Percentiles rank a stretch among this genome's conserved stretches.
These are phyloP conservation scores for Phaeosphaeria sp. DNA, from an alignment of 2,329 filamentous ascomycete species.

Conservation along the genomic window DNA sequence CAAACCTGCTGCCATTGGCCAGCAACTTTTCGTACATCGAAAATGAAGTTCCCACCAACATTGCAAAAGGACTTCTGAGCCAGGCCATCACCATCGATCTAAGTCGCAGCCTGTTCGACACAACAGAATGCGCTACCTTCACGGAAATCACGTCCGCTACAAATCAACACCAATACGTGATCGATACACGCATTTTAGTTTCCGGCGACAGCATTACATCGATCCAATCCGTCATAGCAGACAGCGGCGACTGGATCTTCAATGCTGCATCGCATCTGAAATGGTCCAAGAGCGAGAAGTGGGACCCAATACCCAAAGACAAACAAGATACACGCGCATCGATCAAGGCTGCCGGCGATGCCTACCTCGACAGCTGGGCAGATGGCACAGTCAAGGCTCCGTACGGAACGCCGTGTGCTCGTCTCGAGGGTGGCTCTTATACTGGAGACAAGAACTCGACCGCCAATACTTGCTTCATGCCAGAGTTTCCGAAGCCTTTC, in stretches of 20 bases:
- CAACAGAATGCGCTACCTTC: slow-evolving; percentile 25
- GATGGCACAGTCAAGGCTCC: slow-evolving; percentile 29
- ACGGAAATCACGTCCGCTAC: slow-evolving; percentile 27
- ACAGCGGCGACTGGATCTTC: slow-evolving; percentile 31
- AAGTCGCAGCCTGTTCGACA: slow-evolving; percentile 26
- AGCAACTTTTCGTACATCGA: slow-evolving; percentile 20
- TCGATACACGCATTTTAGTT: slow-evolving; percentile 23
- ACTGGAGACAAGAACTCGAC: slow-evolving; percentile 21
- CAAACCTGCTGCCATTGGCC: slow-evolving; percentile 11
- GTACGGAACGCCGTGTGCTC: slow-evolving; percentile 34
- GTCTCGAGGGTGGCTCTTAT: slow-evolving; percentile 36
- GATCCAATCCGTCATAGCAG: slow-evolving; percentile 24
- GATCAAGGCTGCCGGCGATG: slow-evolving; percentile 30
- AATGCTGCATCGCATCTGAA: slow-evolving; percentile 20
- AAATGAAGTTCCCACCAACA: slow-evolving; percentile 19
- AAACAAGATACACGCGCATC: slow-evolving; percentile 22
- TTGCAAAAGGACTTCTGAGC: slow-evolving; percentile 15
- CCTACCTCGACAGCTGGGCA: slow-evolving; percentile 33
- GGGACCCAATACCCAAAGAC: slow-evolving; percentile 18
- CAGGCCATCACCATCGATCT: slow-evolving; percentile 24
- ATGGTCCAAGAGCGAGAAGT: slow-evolving; percentile 17
- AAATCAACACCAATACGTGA: slow-evolving; percentile 27
- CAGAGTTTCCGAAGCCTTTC: slow-evolving; percentile 31
- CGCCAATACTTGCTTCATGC: slow-evolving; percentile 29
- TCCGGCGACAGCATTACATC: slow-evolving; percentile 9